phyloP scores from a whole-genome alignment of 768 basidiomycete genomes.

The Galerina marginata region DNA sequence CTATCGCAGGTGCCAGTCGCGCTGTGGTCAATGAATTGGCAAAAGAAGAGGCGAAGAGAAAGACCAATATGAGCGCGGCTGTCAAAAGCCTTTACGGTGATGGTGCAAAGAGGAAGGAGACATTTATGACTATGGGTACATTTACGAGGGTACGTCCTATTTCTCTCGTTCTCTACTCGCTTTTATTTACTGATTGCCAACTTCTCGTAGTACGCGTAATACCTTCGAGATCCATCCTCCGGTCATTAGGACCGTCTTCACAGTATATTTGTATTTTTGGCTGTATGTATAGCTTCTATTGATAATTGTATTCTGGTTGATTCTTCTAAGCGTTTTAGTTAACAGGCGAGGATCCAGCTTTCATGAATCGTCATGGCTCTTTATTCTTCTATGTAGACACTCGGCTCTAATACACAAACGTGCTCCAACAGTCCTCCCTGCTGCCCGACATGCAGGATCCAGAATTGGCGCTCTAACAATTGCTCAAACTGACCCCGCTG shows the following conservation, averaged over 20 bases:
- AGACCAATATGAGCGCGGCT: conserved; percentile 83
- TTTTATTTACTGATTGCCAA: background rate
- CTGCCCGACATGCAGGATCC: too few relatives aligned
- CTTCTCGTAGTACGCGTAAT: conserved; percentile 17
- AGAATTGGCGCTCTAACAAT: too few relatives aligned
- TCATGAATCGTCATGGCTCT: too few relatives aligned
- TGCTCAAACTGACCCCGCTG: too few relatives aligned
- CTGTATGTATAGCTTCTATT: conserved; percentile 3
- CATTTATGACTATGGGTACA: conserved; percentile 91
- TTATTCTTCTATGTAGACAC: too few relatives aligned
- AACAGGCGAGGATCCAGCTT: too few relatives aligned
- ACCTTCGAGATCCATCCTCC: background rate
- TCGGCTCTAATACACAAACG: too few relatives aligned
- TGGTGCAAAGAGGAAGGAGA: conserved; percentile 71
- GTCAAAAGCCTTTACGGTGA: conserved; percentile 82
- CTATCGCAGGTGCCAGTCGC: conserved; percentile 60
- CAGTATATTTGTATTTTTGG: background rate
- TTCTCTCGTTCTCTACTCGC: background rate
- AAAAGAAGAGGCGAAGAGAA: conserved; percentile 83
- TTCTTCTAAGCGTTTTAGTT: too few relatives aligned
- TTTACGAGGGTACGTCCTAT: conserved; percentile 79
- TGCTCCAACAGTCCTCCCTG: too few relatives aligned
- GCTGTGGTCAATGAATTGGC: conserved; percentile 76
- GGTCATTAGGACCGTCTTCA: conserved; percentile 2
- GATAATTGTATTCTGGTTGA: background rate